Evolutionary conservation across 2,329 filamentous ascomycete species (phyloP).

Genomic region (Calonectria henricotiae): DNA sequence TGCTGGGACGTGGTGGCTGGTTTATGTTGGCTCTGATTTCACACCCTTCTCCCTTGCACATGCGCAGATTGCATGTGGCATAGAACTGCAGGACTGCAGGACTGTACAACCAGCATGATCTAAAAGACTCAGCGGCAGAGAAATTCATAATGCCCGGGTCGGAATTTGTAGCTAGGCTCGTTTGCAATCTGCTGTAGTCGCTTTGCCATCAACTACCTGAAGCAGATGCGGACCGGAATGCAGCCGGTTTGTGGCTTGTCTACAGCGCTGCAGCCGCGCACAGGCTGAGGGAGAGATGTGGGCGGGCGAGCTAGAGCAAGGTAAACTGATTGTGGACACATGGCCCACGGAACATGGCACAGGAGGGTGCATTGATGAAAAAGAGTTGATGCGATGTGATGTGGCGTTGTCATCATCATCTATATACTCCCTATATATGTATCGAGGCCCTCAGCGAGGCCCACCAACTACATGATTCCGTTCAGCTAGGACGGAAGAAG

Average conservation of each 20-base stretch:
- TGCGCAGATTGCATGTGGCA: slow-evolving; percentile 13
- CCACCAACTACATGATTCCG: slow-evolving; percentile 5
- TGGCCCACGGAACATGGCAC: slow-evolving; percentile 15
- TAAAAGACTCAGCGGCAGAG: neutral
- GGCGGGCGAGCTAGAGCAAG: slow-evolving; percentile 29
- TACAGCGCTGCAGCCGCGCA: slow-evolving; percentile 36
- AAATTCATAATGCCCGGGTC: slow-evolving; percentile 11
- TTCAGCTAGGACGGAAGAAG: neutral
- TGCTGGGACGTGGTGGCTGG: neutral
- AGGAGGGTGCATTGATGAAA: neutral
- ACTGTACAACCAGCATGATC: neutral
- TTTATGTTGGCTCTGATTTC: neutral
- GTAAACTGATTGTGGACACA: neutral
- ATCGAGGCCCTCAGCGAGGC: slow-evolving; percentile 10
- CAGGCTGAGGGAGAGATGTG: slow-evolving; percentile 26
- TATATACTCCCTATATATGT: neutral
- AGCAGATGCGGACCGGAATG: slow-evolving; percentile 34
- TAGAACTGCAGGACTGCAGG: neutral
- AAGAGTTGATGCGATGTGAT: slow-evolving; percentile 18
- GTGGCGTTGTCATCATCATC: slow-evolving; percentile 14
- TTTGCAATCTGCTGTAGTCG: slow-evolving; percentile 16
- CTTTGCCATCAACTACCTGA: slow-evolving; percentile 18
- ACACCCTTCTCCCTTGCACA: slow-evolving; percentile 3
- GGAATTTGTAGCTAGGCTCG: slow-evolving; percentile 4
- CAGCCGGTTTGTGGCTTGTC: slow-evolving; percentile 33